Percentiles rank a stretch among this genome's conserved stretches.
These are phyloP conservation scores for Leptographium procerum DNA, from an alignment of 2,329 filamentous ascomycete genomes.

Conservation along the genomic window DNA sequence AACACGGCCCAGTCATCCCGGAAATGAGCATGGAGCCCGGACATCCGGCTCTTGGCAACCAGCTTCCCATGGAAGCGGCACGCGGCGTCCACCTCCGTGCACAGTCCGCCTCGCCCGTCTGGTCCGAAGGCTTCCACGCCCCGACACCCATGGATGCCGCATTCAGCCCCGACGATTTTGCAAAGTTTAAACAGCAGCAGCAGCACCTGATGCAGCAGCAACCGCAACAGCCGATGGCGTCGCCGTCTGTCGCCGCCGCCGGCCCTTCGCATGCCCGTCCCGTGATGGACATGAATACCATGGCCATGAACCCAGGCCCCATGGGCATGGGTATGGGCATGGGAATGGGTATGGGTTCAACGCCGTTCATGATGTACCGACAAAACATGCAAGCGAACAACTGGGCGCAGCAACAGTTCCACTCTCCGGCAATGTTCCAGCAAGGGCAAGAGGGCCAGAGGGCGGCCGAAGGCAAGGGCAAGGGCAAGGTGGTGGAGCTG, in stretches of 20 bases:
- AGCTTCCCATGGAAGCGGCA: conserved; percentile 33
- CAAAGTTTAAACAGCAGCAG: conserved; percentile 69
- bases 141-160: conserved; percentile 62
- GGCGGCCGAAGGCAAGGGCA: conserved; percentile 39
- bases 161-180: conserved; percentile 73
- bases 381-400: conserved; percentile 30
- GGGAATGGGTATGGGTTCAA: conserved; percentile 24
- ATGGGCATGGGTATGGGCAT: conserved; percentile 18
- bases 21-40: conserved; percentile 41
- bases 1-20: conserved; percentile 55
- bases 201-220: conserved; percentile 23
- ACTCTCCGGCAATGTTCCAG: conserved; percentile 22
- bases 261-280: conserved; percentile 40
- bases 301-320: conserved; percentile 28
- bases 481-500: conserved; percentile 86
- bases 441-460: conserved; percentile 26
- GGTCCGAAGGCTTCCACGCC: conserved; percentile 40
- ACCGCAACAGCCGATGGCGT: conserved; percentile 11
- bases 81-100: conserved; percentile 41
- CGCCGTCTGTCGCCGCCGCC: conserved; percentile 50
- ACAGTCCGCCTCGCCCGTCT: conserved; percentile 41
- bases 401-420: conserved; percentile 24
- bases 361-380: conserved; percentile 35
- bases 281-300: conserved; percentile 39
- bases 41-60: conserved; percentile 27